phyloP scores from a whole-genome alignment of 805 yeast species.

The Wickerhamiella nectarea region DNA sequence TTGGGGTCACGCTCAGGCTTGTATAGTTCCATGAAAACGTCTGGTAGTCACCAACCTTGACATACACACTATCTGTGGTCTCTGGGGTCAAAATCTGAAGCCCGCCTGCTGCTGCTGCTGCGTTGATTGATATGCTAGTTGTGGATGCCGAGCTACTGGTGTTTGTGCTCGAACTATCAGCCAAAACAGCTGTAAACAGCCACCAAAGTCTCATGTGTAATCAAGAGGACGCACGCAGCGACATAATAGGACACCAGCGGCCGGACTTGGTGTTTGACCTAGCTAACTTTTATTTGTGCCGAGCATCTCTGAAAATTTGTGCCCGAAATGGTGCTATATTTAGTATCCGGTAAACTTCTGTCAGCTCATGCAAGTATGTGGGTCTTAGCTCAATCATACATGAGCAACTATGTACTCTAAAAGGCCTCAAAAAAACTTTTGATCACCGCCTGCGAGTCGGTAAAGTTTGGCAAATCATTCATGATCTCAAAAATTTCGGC shows the following conservation, averaged over 20 bases:
- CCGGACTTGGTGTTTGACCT: too few species aligned
- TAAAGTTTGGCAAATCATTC: not conserved
- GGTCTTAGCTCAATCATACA: too few species aligned
- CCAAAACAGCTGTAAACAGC: not conserved
- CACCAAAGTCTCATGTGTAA: too few species aligned
- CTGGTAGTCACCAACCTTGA: conserved; percentile 28
- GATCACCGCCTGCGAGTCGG: not conserved
- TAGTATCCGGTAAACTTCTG: too few species aligned
- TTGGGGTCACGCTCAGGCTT: conserved; percentile 25
- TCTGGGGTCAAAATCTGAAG: conserved; percentile 26
- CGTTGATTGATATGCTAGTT: conserved; percentile 23
- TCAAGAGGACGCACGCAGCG: too few species aligned
- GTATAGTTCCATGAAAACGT: conserved; percentile 32
- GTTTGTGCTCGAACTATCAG: not conserved
- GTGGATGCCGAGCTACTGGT: not conserved
- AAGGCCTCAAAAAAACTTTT: not conserved
- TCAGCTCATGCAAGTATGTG: too few species aligned
- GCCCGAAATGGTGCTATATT: too few species aligned
- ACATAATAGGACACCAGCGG: too few species aligned
- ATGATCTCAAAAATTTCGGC: not conserved
- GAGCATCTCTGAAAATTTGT: too few species aligned
- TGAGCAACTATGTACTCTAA: not conserved
- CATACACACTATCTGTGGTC: conserved; percentile 25
- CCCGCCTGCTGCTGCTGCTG: conserved; percentile 28
- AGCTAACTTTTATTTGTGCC: too few species aligned